Percentiles rank a stretch among this genome's conserved stretches.
Conservation (phyloP, 768 basidiomycete genomes). For the Psilocybe cubensis region DNA sequence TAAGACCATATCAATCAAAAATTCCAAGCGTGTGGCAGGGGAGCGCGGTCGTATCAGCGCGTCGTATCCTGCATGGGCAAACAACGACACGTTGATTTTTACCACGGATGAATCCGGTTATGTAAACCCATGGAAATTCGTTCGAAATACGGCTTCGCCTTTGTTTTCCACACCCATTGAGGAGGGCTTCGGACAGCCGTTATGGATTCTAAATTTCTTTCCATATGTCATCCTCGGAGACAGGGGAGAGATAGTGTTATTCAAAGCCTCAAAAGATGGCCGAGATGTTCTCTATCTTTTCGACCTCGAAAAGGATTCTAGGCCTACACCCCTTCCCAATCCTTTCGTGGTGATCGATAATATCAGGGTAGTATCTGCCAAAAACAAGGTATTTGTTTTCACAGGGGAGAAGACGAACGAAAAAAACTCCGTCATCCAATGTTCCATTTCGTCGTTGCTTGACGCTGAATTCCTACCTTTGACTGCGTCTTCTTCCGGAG, state of each 20-base stretch:
- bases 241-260: slow-evolving; percentile 34
- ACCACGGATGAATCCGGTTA: slow-evolving; percentile 69
- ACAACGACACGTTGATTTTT: slow-evolving; percentile 60
- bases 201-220: slow-evolving; percentile 56
- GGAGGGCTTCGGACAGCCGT: slow-evolving; percentile 60
- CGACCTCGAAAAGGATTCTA: slow-evolving; percentile 32
- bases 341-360: slow-evolving; percentile 46
- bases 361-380: slow-evolving; percentile 36
- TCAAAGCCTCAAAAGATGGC: slow-evolving; percentile 45
- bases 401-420: slow-evolving; percentile 45
- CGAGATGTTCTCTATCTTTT: slow-evolving; percentile 42
- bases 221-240: slow-evolving; percentile 49
- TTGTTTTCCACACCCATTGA: slow-evolving; percentile 45
- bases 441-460: slow-evolving; percentile 17
- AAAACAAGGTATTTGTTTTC: slow-evolving; percentile 41
- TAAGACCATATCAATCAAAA: slow-evolving; percentile 32
- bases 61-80: slow-evolving; percentile 63
- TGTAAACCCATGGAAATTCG: slow-evolving; percentile 67
- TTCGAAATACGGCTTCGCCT: slow-evolving; percentile 36
- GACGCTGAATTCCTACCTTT: slow-evolving; percentile 9
- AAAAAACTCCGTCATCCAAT: slow-evolving; percentile 38
- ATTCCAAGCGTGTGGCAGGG: slow-evolving; percentile 53
- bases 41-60: slow-evolving; percentile 52
- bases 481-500: slow-evolving; percentile 8
- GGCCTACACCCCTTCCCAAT: slow-evolving; percentile 35